Evolutionary conservation across 345 rosid species (phyloP), one percentile per base, ranked within the genome.

Genomic region (Corchorus olitorius): DNA sequence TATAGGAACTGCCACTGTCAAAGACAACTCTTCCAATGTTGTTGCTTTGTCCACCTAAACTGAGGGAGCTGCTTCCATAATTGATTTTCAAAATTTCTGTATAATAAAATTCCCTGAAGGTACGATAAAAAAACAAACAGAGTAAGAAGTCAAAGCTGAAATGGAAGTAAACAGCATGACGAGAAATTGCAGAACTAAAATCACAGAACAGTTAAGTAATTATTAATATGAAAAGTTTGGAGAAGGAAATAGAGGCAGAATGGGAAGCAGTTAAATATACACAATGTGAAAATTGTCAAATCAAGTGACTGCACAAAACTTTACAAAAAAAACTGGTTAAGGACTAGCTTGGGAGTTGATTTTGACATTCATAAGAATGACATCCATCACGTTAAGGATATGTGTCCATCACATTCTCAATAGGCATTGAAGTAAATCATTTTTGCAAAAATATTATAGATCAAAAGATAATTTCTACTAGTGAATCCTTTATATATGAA

Each of bases 1-100:
- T 90, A 78, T 93, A 95, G 68, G 99, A 95, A 80, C 99, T 95
- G 72, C 99, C 99, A 65, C 86, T 93, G 73, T 93, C 98, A 79
- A 93, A 91, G 73, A 90, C 75, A 49, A 89, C 84, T 58, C 80
- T 76, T 77, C 85, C 86, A 48, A 71, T 69, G 77, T 83, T 84
- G 59, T 85, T 82, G 19, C 73, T 81, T 72, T 48, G 72, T 3
- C 78, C 83, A 3, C 89, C 93, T 74, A 90, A 83, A 81, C 85
- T 86, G 71, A 93, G 86, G 35, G 77, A 80, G 76, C 73, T 77
- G 27, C 84, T 84, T 78, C 96, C 98, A 46, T 91, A 95, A 78
- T 73, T 87, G 82, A 95, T 80, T 75, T 86, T 90, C 76, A 83
- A 20, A 76, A 90, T 79, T 79, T 85, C 82, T 41, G 91, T 83